Conservation (phyloP, 2,329 filamentous ascomycete species). For the Epichloe bromicola region DNA sequence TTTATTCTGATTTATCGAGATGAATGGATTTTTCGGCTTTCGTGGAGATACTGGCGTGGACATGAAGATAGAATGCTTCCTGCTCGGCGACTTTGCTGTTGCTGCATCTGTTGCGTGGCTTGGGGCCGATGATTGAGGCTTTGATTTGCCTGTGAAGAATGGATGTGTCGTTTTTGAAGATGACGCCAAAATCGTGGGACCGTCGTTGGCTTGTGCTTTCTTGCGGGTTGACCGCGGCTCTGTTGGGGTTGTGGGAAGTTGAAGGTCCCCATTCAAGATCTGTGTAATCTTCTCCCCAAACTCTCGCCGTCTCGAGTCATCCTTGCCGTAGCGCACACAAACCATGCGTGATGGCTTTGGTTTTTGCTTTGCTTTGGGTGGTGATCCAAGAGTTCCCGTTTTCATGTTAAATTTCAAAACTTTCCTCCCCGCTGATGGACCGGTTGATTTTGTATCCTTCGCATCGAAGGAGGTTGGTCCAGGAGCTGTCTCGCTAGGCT, state of each 20-base stretch:
- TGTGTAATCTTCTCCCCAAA: constrained; percentile 49
- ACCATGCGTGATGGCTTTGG: constrained; percentile 30
- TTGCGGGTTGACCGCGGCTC: constrained; percentile 1
- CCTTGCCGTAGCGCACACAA: constrained; percentile 45
- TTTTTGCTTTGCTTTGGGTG: constrained; percentile 39
- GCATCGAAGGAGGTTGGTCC: not conserved
- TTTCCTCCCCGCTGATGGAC: constrained; percentile 22
- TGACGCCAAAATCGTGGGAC: constrained; percentile 8
- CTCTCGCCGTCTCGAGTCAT: constrained; percentile 28
- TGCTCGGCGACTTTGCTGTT: constrained; percentile 15
- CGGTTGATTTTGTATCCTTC: not conserved
- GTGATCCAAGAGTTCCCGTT: constrained; percentile 50
- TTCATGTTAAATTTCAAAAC: constrained; percentile 44
- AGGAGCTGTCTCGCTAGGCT: not conserved
- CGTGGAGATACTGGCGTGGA: constrained; percentile 42
- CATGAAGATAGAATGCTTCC: constrained; percentile 31
- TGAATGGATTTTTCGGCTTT: constrained; percentile 20
- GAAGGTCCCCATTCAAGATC: constrained; percentile 35
- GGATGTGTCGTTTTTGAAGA: constrained; percentile 25
- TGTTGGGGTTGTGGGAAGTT: constrained; percentile 13
- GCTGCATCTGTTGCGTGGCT: constrained; percentile 9
- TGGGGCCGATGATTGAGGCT: constrained; percentile 12
- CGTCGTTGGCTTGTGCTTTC: not conserved
- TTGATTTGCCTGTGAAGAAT: constrained; percentile 27
- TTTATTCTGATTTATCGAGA: constrained; percentile 13